Evolutionary conservation across 345 rosid genomes (phyloP).

Genomic region (Isatis tinctoria): DNA sequence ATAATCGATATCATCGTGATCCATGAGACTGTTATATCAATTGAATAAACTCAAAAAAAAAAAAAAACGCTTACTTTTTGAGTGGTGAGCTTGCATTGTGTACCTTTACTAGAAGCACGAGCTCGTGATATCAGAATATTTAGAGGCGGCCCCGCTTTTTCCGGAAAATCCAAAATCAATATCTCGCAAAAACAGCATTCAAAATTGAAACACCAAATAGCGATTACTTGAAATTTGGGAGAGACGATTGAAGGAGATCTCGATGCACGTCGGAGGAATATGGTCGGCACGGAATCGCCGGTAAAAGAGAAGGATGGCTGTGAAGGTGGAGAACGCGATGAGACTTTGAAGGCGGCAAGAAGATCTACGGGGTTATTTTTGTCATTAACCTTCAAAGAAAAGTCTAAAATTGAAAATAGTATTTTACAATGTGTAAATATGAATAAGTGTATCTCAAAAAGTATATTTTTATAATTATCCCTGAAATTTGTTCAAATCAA

Average conservation of each 20-base stretch:
- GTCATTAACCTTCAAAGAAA: too few species aligned
- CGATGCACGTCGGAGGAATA: conserved; percentile 7
- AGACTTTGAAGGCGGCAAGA: too few species aligned
- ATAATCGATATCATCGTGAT: neutral
- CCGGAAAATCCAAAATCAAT: neutral
- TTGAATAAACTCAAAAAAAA: too few species aligned
- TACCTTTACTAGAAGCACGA: conserved; percentile 99
- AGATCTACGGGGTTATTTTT: too few species aligned
- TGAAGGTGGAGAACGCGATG: conserved; percentile 14
- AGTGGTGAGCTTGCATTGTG: conserved; percentile 93
- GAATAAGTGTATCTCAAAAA: too few species aligned
- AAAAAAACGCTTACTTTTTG: conserved; percentile 50
- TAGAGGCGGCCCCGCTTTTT: conserved; percentile 52
- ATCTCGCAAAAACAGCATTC: neutral
- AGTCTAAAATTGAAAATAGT: too few species aligned
- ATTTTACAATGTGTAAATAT: too few species aligned
- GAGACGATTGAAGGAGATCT: conserved; percentile 9
- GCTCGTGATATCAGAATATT: conserved; percentile 91
- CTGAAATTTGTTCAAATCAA: too few species aligned
- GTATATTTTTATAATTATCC: too few species aligned
- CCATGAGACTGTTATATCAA: neutral
- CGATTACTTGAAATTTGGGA: conserved; percentile 28
- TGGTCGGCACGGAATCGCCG: neutral
- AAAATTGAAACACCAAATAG: neutral
- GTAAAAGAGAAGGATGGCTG: conserved; percentile 1